A percentile compares a stretch with the other conserved stretches of the same genome.
Evolutionary conservation across 495 filamentous ascomycete species (phyloP).

Genomic region (Lophium mytilinum): DNA sequence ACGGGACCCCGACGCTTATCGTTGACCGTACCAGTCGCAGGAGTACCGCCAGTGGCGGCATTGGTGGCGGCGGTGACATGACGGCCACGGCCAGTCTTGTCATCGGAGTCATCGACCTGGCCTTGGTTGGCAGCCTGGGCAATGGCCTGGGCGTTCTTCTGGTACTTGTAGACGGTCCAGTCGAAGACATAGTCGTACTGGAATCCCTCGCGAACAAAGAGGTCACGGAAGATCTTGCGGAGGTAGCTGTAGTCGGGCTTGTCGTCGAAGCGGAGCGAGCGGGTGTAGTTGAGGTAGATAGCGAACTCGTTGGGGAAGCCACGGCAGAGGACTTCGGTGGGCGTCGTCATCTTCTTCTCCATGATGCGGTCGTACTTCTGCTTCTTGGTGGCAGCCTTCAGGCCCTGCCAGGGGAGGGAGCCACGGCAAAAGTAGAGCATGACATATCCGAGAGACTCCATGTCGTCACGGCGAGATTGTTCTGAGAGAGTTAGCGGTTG

Average conservation of each 20-base stretch:
- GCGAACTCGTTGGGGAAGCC: constrained; percentile 99
- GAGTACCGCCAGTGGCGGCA: constrained; percentile 49
- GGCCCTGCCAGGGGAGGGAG: constrained; percentile 96
- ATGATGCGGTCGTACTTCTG: constrained; percentile 99
- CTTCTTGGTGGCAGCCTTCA: constrained; percentile 99
- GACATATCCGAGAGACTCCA: constrained; percentile 98
- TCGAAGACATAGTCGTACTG: constrained; percentile 99
- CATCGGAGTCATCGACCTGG: constrained; percentile 62
- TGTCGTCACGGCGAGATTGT: constrained; percentile 98
- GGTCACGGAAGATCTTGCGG: constrained; percentile 99
- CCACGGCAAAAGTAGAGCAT: constrained; percentile 99
- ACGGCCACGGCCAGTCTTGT: constrained; percentile 56
- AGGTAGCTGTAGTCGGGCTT: constrained; percentile 99
- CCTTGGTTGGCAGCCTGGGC: constrained; percentile 64
- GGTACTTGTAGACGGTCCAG: constrained; percentile 99
- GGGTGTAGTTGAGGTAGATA: constrained; percentile 99
- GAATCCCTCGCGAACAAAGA: constrained; percentile 98
- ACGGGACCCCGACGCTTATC: constrained; percentile 33
- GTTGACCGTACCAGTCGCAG: constrained; percentile 34
- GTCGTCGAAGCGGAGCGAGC: constrained; percentile 97
- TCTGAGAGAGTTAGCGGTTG: constrained; percentile 42
- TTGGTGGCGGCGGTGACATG: constrained; percentile 37
- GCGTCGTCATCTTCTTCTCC: constrained; percentile 99
- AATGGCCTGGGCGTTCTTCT: constrained; percentile 95
- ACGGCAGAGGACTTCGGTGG: constrained; percentile 97